Percentiles rank a stretch among this genome's conserved stretches.
Evolutionary conservation across 176 grass and related monocot species (phyloP).

Genomic region (Phoenix roebelenii): DNA sequence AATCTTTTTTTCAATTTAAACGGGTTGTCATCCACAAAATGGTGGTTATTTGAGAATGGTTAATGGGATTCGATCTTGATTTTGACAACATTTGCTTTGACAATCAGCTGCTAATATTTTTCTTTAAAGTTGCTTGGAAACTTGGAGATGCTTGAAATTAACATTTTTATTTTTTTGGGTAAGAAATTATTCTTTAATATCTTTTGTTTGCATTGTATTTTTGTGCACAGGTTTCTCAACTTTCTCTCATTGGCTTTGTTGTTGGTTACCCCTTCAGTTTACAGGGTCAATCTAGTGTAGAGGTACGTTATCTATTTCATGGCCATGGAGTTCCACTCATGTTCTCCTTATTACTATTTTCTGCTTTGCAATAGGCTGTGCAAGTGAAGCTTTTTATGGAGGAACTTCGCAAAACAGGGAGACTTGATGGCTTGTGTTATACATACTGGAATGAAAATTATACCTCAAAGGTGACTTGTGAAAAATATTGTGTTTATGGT

Average conservation of each 20-base stretch:
- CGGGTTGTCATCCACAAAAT: too few relatives aligned
- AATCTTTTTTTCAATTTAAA: too few relatives aligned
- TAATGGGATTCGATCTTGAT: too few relatives aligned
- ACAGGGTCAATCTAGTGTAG: constrained; percentile 36
- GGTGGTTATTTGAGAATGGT: too few relatives aligned
- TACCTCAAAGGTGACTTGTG: constrained; percentile 53
- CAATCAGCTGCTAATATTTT: too few relatives aligned
- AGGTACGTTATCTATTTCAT: constrained; percentile 28
- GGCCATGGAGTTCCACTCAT: neutral
- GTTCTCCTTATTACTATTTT: constrained; percentile 26
- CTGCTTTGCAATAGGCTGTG: constrained; percentile 41
- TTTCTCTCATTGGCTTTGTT: constrained; percentile 61
- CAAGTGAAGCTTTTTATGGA: constrained; percentile 76
- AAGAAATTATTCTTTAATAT: too few relatives aligned
- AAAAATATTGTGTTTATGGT: too few relatives aligned
- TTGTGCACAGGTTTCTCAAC: constrained; percentile 37
- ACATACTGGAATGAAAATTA: constrained; percentile 97
- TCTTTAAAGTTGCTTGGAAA: too few relatives aligned
- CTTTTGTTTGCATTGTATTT: constrained; percentile 8
- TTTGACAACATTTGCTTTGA: too few relatives aligned
- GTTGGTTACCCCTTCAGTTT: constrained; percentile 76
- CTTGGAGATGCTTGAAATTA: too few relatives aligned
- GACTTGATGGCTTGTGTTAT: constrained; percentile 51
- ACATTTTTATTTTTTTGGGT: too few relatives aligned
- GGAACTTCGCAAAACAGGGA: constrained; percentile 62